Evolutionary conservation across 179 eudicot genomes (phyloP), one percentile per base, ranked within the genome.

Genomic region (Silene noctiflora): DNA sequence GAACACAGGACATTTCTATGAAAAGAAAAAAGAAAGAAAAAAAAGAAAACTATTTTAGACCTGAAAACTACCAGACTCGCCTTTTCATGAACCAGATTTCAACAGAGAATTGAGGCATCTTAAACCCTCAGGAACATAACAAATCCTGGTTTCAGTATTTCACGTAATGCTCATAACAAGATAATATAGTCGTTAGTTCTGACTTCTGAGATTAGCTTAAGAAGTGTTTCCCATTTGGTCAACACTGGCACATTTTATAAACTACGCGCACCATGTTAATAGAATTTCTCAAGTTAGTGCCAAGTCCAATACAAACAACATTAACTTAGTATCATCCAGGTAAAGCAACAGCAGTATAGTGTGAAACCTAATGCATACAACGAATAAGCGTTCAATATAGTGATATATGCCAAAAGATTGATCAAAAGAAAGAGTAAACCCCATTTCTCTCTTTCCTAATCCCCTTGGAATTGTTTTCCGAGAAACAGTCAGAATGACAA

Each of bases 111-210:
- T 10, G 0, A 63, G 67, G 19, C 67, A 63, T 63, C 35, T 31
- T 63, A 63, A 63, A 25, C 17, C n/a, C 33, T 63, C 67, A 63
- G 27, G 67, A 63, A 27, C 67, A 25, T 63, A 29, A 24, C 35
- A 63, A 63, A 4, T 24, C 67, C 10, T 13, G n/a, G n/a, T 63
- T 63, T 63, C 56, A 51, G 56, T 51, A 51, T 51, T 13, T 51
- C 56, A 12, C 56, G 56, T 51, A 51, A 11, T 13, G 56, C 56
- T 12, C 56, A 51, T 51, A 51, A 51, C 4, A 14, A 51, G 56
- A 51, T 51, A 14, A 51, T 51, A 51, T 9, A 46, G 56, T 51
- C 56, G 4, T 10, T 27, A 27, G 17, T 4, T 3, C 3, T 31
- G 4, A 31, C 4, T 51, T 35, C 17, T 51, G 56, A 51, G 56